Evolutionary conservation across 805 yeast genomes (phyloP).

Genomic region (Metschnikowia gelsemii): DNA sequence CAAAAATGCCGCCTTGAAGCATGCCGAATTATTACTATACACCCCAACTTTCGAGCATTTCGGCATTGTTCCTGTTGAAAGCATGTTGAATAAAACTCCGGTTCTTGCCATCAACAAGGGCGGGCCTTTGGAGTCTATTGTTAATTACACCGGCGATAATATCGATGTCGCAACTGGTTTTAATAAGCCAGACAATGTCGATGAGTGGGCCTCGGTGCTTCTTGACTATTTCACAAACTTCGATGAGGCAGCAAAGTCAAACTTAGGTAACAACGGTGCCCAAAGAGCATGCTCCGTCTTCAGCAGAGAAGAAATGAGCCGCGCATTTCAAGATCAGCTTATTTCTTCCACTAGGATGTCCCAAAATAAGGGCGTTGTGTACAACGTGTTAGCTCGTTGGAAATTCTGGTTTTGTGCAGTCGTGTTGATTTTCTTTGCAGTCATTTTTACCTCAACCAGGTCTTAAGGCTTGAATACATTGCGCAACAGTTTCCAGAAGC

Average conservation of each 20-base stretch:
- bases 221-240: slow-evolving; percentile 34
- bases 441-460: neutral
- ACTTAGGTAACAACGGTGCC: slow-evolving; percentile 37
- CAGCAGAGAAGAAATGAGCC: slow-evolving; percentile 47
- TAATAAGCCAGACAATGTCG: slow-evolving; percentile 44
- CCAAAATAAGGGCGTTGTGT: slow-evolving; percentile 13
- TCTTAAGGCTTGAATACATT: slow-evolving; percentile 3
- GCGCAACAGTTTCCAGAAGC: slow-evolving; percentile 18
- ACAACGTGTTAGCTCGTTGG: slow-evolving; percentile 13
- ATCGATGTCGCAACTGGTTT: slow-evolving; percentile 58
- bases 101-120: slow-evolving; percentile 87
- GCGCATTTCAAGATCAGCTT: slow-evolving; percentile 25
- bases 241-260: slow-evolving; percentile 18
- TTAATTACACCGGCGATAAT: slow-evolving; percentile 31
- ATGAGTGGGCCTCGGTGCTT: slow-evolving; percentile 56
- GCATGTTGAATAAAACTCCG: slow-evolving; percentile 81
- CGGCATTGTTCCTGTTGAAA: slow-evolving; percentile 96
- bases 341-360: slow-evolving; percentile 6
- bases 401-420: slow-evolving; percentile 12
- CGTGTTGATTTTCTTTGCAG: neutral
- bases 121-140: slow-evolving; percentile 86
- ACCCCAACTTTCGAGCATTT: slow-evolving; percentile 94
- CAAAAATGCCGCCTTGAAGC: slow-evolving; percentile 60
- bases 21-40: slow-evolving; percentile 65
- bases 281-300: slow-evolving; percentile 39